Evolutionary conservation across 805 yeast species (phyloP), one percentile per base, ranked within the genome.

Genomic region (Teunomyces kruisii): DNA sequence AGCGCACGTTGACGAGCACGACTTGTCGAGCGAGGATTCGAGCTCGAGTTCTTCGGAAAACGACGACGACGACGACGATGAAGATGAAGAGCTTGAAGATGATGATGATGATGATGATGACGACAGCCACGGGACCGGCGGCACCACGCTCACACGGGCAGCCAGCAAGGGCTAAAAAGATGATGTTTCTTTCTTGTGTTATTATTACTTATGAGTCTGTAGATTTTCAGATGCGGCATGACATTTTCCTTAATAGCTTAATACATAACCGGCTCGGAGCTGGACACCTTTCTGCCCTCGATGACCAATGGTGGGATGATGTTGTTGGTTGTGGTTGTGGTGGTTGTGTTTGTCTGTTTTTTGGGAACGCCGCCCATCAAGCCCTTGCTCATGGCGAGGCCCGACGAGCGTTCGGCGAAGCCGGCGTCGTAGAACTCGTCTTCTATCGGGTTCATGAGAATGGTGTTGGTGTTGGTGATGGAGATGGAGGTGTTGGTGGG

Each of bases 401-500:
- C 83, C 17, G 91, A 80, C 17, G 88, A 83, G 63, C 99, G 81
- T 47, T 78, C 71, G 10, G 54, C 29, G 44, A 89, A 88, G 46
- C 85, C 86, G 30, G 75, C 76, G 56, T 86, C 88, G 65, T 83
- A 91, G 68, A 83, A 91, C 64, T 94, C 96, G 62, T 94, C 98
- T 39, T 76, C 70, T 33, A 94, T 87, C 1, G 99, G 99, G 61
- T 91, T 96, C 68, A 94, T 69, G 39, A 94, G 70, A 3, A 94
- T 94, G 1, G 96, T 88, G 62, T 91, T 96, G 45, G 64, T 65
- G 45, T 81, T 83, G 51, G 81, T 83, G 47, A 94, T 82, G 0
- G 96, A 87, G 12, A 94, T 64, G 1, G 85, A 71, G 3, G 97
- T 86, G 62, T 94, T 94, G 1, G 98, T 86, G 2, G 98, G 98